These are phyloP conservation scores for Russula sp. DNA, from an alignment of 768 basidiomycete species.

Conservation along the genomic window DNA sequence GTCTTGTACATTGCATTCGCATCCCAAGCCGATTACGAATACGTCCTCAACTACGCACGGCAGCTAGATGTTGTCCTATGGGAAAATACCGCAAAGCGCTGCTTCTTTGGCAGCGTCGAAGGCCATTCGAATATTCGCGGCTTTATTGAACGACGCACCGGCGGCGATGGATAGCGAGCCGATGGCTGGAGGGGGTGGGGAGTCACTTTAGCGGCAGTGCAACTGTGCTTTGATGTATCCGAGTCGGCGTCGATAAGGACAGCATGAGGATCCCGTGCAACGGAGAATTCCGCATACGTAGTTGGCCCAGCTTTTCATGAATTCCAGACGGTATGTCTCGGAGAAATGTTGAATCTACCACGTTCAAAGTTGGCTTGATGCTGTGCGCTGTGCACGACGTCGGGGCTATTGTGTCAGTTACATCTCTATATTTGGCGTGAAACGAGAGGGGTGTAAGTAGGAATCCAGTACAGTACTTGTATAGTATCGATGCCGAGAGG, in stretches of 20 bases:
- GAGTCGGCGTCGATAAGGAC: background rate
- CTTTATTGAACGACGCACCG: conserved; percentile 70
- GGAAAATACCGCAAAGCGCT: conserved; percentile 68
- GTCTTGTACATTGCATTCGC: conserved; percentile 87
- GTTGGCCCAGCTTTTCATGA: background rate
- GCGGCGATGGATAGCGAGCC: conserved; percentile 23
- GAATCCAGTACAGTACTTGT: too few species aligned
- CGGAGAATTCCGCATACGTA: background rate
- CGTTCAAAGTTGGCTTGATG: background rate
- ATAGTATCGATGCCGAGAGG: background rate
- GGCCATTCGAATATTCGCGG: conserved; percentile 74
- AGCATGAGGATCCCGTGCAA: background rate
- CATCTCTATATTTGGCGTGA: background rate
- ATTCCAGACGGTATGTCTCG: background rate
- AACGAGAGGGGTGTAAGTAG: background rate
- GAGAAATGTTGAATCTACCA: background rate
- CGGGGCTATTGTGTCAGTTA: background rate
- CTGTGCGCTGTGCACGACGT: background rate
- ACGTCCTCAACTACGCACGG: conserved; percentile 79
- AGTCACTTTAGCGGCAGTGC: background rate
- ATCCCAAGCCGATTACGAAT: conserved; percentile 81
- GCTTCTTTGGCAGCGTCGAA: conserved; percentile 77
- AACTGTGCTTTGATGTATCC: background rate
- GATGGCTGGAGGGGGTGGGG: background rate
- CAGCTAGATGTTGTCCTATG: conserved; percentile 78